These are phyloP conservation scores for Helianthus tuberosus DNA, from an alignment of 129 eudicot species.

Conservation along the genomic window DNA sequence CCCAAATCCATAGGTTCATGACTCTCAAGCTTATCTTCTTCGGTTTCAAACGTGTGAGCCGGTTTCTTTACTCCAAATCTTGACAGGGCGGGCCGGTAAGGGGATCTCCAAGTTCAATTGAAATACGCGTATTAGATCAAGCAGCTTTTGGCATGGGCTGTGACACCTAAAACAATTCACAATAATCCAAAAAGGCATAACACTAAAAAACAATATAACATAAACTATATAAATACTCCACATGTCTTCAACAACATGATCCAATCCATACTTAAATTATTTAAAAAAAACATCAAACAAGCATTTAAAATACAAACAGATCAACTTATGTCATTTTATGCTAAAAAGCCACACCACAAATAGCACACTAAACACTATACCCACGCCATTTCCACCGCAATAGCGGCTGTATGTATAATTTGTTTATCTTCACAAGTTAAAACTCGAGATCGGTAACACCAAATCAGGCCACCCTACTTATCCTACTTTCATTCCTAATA, in stretches of 20 bases:
- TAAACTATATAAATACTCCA: background rate
- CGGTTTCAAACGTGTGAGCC: too few relatives aligned
- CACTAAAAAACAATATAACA: background rate
- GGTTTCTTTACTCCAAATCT: too few relatives aligned
- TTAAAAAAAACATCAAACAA: background rate
- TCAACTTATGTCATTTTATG: slow-evolving; percentile 27
- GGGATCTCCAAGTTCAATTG: too few relatives aligned
- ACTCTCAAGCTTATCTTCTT: too few relatives aligned
- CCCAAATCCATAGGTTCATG: too few relatives aligned
- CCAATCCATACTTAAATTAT: background rate
- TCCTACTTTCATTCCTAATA: background rate
- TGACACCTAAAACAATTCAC: background rate
- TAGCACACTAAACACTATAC: slow-evolving; percentile 30
- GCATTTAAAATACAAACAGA: background rate
- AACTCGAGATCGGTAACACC: background rate
- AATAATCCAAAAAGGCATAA: background rate
- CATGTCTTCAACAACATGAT: background rate
- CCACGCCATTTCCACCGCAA: slow-evolving; percentile 79
- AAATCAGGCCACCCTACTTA: background rate
- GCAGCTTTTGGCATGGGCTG: slow-evolving; percentile 18
- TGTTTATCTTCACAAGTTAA: background rate
- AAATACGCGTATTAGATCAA: slow-evolving; percentile 18
- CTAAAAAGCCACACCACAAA: slow-evolving; percentile 14
- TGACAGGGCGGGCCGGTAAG: too few relatives aligned
- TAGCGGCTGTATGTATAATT: slow-evolving; percentile 57